Base-by-base conservation (phyloP, 129 eudicot species). In the Smallanthus sonchifolius region DNA sequence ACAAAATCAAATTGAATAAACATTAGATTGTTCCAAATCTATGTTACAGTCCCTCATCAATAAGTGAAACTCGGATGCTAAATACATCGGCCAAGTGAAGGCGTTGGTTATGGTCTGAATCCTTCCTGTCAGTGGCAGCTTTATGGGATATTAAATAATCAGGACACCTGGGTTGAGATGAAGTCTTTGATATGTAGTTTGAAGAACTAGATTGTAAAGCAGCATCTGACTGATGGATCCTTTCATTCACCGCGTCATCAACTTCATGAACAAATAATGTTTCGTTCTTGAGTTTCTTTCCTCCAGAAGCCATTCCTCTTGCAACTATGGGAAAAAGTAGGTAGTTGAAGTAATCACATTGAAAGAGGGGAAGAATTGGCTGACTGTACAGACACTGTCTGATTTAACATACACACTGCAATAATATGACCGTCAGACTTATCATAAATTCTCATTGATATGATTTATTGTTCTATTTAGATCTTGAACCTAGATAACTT, bases 171-270 rank as follows among this genome's bases (percentile, higher is more conserved):
- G 75, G 36, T 49, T 49, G 54, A 75, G 82, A 74, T 42, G 13
- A 47, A 37, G 35, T 38, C 57, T 45, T 49, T 55, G 76, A 34
- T 65, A 43, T 49, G 77, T 45, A 57, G 68, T 77, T 56, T 37
- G 81, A 75, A 67, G 88, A 80, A 61, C 71, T 69, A n/a, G 83
- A 77, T 65, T 75, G 75, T 36, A 62, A 66, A 11, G 65, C 74
- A 67, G 73, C 78, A 80, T 83, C 80, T 1, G 70, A 76, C 60
- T 61, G 73, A 67, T 43, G 30, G 2, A 69, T 78, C 42, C 85
- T 69, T 24, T 83, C 83, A 45, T 72, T 70, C 55, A 40, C 73
- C 56, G 44, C 62, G 40, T 74, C 75, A 11, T 84, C 84, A 83
- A 16, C 43, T 7, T 70, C 80, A 72, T 77, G 73, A 80, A 80